These are phyloP conservation scores for Cercospora sojina DNA, from an alignment of 2,329 filamentous ascomycete genomes.

Conservation along the genomic window DNA sequence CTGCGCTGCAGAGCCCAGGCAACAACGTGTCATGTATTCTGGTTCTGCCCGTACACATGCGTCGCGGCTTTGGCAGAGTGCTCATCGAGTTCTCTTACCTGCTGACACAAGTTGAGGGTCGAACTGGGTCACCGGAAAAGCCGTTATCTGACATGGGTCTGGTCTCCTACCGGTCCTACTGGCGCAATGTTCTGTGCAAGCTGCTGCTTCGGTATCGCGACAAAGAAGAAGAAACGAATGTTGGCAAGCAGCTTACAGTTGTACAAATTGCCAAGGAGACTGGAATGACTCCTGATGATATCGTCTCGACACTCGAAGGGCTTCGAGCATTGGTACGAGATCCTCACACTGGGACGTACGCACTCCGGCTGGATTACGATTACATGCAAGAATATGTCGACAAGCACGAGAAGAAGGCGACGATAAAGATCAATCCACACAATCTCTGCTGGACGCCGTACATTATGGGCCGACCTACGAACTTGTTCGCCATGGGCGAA, in stretches of 20 bases:
- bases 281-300: constrained; percentile 93
- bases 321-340: constrained; percentile 86
- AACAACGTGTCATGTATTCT: constrained; percentile 98
- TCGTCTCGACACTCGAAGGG: constrained; percentile 89
- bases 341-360: constrained; percentile 83
- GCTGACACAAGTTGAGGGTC: constrained; percentile 85
- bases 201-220: constrained; percentile 68
- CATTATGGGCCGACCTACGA: constrained; percentile 73
- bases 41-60: constrained; percentile 91
- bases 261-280: constrained; percentile 78
- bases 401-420: constrained; percentile 85
- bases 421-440: constrained; percentile 77
- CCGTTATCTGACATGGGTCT: constrained; percentile 96
- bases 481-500: constrained; percentile 40
- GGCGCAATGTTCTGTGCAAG: constrained; percentile 83
- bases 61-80: constrained; percentile 94
- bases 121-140: constrained; percentile 95
- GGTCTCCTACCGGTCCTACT: constrained; percentile 96
- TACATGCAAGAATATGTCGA: constrained; percentile 86
- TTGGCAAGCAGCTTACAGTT: constrained; percentile 48
- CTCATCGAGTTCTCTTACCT: constrained; percentile 98
- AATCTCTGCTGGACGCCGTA: constrained; percentile 93
- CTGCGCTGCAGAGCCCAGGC: constrained; percentile 38
- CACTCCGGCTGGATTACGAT: constrained; percentile 78
- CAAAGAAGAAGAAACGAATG: constrained; percentile 27